These are phyloP conservation scores for Wallacemonas sp. DNA, from an alignment of 208 protist genomes.

Conservation along the genomic window DNA sequence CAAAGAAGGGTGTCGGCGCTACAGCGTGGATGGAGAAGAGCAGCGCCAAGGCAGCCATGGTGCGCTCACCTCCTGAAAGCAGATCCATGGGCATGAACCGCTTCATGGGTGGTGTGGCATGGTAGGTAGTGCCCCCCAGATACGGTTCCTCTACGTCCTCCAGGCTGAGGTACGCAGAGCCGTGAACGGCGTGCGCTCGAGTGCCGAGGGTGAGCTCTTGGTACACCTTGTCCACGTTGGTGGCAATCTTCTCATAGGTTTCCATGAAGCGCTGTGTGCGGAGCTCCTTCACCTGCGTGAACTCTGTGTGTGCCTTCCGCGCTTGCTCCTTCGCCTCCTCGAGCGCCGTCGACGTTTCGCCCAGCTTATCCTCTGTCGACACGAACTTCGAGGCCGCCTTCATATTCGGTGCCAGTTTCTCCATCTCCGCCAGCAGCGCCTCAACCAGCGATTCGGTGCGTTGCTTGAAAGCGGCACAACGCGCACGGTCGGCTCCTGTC, in stretches of 20 bases:
- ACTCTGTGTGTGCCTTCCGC: constrained; percentile 76
- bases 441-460: constrained; percentile 52
- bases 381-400: constrained; percentile 69
- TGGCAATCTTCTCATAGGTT: constrained; percentile 91
- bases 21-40: constrained; percentile 97
- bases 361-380: constrained; percentile 70
- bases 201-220: constrained; percentile 93
- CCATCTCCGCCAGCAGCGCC: constrained; percentile 61
- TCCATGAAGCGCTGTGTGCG: constrained; percentile 92
- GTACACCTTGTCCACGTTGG: constrained; percentile 94
- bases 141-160: constrained; percentile 97
- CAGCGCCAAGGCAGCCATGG: constrained; percentile 97
- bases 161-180: constrained; percentile 94
- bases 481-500: constrained; percentile 33
- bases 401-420: constrained; percentile 80
- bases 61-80: constrained; percentile 98
- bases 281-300: constrained; percentile 83
- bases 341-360: constrained; percentile 64
- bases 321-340: constrained; percentile 67
- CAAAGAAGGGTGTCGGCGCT: constrained; percentile 97
- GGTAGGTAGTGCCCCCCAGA: constrained; percentile 94
- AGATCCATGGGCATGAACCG: constrained; percentile 97
- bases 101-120: constrained; percentile 97
- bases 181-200: constrained; percentile 69
- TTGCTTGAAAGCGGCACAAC: constrained; percentile 61